Conservation (phyloP, 257 asterid species). For the Knoxia roxburghii region DNA sequence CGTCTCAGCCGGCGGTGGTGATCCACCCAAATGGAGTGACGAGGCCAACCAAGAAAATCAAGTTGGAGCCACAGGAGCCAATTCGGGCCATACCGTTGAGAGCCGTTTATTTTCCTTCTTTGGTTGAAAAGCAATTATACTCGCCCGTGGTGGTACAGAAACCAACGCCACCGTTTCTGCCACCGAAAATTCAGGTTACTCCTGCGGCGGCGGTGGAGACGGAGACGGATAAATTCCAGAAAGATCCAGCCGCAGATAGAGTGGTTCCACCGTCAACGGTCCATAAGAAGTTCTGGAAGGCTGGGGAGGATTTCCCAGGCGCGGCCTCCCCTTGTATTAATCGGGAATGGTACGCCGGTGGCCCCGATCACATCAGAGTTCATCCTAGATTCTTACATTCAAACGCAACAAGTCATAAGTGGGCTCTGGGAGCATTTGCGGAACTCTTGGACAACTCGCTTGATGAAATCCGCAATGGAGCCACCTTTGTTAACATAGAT, state of each 20-base stretch:
- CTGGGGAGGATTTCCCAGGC: slow-evolving; percentile 62
- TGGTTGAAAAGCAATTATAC: background rate
- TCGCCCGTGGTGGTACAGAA: background rate
- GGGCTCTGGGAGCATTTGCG: slow-evolving; percentile 97
- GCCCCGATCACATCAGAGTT: slow-evolving; percentile 89
- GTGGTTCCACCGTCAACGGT: slow-evolving; percentile 24
- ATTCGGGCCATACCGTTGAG: slow-evolving; percentile 47
- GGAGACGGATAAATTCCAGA: no score
- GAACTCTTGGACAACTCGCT: slow-evolving; percentile 87
- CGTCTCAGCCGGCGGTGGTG: no score
- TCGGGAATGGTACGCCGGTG: slow-evolving; percentile 46
- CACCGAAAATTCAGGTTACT: no score
- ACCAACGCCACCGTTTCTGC: background rate
- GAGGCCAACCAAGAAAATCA: slow-evolving; percentile 37
- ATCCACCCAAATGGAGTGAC: no score
- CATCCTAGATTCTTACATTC: slow-evolving; percentile 91
- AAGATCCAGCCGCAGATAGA: no score
- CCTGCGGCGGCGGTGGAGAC: no score
- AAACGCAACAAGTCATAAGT: no score
- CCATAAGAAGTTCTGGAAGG: slow-evolving; percentile 79
- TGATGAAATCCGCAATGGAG: slow-evolving; percentile 90
- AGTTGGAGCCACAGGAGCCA: slow-evolving; percentile 16
- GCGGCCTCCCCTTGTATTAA: slow-evolving; percentile 17
- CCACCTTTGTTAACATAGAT: slow-evolving; percentile 69
- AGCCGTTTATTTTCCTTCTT: slow-evolving; percentile 57